Evolutionary conservation across 352 stramenopile genomes (phyloP).

Genomic region (Phytophthora ramorum): DNA sequence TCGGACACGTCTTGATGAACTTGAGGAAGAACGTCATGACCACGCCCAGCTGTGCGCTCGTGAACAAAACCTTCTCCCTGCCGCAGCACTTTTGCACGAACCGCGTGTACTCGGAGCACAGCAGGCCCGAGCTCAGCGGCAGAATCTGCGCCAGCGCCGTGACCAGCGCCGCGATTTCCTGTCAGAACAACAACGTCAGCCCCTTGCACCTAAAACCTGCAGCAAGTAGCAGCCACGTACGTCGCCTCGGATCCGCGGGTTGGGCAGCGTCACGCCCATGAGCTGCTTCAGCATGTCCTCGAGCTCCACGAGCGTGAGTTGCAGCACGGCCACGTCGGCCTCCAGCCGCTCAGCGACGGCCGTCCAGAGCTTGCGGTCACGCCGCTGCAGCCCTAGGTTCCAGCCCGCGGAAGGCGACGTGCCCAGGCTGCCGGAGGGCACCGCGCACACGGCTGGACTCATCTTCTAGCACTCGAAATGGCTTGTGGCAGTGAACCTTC

Average conservation of each 20-base stretch:
- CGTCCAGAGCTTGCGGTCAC: conserved; percentile 75
- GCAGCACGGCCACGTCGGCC: conserved; percentile 55
- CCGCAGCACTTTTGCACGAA: conserved; percentile 81
- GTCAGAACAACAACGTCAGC: conserved; percentile 1
- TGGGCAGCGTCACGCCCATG: conserved; percentile 62
- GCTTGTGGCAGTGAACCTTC: neutral
- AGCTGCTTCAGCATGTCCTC: conserved; percentile 85
- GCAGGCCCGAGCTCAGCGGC: conserved; percentile 68
- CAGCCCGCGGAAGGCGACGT: conserved; percentile 45
- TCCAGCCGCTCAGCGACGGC: conserved; percentile 61
- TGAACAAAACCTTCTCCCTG: conserved; percentile 79
- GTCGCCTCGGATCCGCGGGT: conserved; percentile 68
- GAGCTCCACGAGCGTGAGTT: conserved; percentile 78
- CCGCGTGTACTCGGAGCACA: conserved; percentile 82
- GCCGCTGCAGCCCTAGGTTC: conserved; percentile 67
- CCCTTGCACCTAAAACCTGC: neutral
- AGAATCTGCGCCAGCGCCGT: conserved; percentile 65
- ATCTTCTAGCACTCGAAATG: conserved; percentile 10
- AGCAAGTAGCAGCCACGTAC: conserved; percentile 25
- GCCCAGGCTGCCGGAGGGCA: conserved; percentile 10
- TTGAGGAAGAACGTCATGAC: conserved; percentile 77
- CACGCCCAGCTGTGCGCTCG: conserved; percentile 55
- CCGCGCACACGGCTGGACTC: conserved; percentile 32
- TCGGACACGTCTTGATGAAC: conserved; percentile 80
- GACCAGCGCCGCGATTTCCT: conserved; percentile 72